Evolutionary conservation across 208 protist species (phyloP), one percentile per base, ranked within the genome.

Genomic region (Plasmodiophora brassicae): DNA sequence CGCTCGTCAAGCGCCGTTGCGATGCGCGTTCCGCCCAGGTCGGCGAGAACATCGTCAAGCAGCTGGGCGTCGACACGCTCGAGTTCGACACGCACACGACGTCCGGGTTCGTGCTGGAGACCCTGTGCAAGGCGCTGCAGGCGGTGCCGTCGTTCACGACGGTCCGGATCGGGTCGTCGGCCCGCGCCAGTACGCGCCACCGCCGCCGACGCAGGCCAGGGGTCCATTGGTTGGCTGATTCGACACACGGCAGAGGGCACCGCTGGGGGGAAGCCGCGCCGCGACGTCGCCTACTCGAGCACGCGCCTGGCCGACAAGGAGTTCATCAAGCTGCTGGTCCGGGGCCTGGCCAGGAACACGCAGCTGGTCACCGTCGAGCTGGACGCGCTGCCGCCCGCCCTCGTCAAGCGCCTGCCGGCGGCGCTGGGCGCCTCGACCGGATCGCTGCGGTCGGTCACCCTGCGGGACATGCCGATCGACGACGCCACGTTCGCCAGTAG

Each of bases 11-110:
- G n/a, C 5, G 41, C 32, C 5, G 20, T 5, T 36, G 14, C n/a
- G 65, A 78, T 78, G 65, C 65, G 10, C 5, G 65, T 44, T 78
- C 65, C n/a, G 65, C n/a, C 41, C 65, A 78, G 65, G 65, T 78
- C 5, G 65, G 65, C 14, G 65, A 78, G 20, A 5, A 8, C 14
- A 5, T 78, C 65, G 41, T 78, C 32, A 78, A 32, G n/a, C 65
- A 44, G 5, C 65, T 78, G 20, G 65, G 65, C 10, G 14, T 44
- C 32, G 14, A 78, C n/a, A 78, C 65, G 14, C 65, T 78, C 5
- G 65, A 78, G 20, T 14, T 78, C 65, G 65, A 78, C 41, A 5
- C 41, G 14, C 5, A 32, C n/a, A 38, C 65, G n/a, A 78, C 65
- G 14, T 5, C 65, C 41, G 14, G 32, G 20, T 78, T 78, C n/a